Evolutionary conservation across 2,329 filamentous ascomycete genomes (phyloP).

Genomic region (Fusarium tuaranense): DNA sequence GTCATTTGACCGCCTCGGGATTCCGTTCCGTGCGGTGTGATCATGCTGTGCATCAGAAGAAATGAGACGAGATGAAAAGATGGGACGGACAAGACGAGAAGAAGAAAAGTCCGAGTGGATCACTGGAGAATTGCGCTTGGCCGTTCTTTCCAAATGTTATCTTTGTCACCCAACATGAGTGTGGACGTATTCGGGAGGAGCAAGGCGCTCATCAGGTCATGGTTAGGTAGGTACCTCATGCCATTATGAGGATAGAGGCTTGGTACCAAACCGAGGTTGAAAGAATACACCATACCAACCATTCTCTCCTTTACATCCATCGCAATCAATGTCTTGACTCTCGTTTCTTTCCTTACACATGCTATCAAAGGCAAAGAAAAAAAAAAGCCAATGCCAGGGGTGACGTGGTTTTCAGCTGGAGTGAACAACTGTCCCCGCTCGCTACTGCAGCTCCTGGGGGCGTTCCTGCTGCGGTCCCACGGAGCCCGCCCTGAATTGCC

Average conservation of each 20-base stretch:
- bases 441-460: conserved; percentile 14
- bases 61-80: conserved; percentile 4
- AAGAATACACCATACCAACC: not conserved
- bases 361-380: not conserved
- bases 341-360: not conserved
- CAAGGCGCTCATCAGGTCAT: not conserved
- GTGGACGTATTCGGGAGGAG: not conserved
- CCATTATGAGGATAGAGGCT: not conserved
- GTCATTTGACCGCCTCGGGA: not conserved
- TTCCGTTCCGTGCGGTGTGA: conserved; percentile 12
- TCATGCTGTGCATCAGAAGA: conserved; percentile 7
- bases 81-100: not conserved
- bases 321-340: not conserved
- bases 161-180: not conserved
- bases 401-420: conserved; percentile 41
- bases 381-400: conserved; percentile 18
- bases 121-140: conserved; percentile 20
- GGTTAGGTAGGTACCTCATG: not conserved
- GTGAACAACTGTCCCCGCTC: conserved; percentile 21
- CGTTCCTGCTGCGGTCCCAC: not conserved
- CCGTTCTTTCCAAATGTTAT: not conserved
- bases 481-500: conserved; percentile 1
- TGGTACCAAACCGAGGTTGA: not conserved
- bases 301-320: not conserved
- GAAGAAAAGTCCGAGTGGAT: conserved; percentile 1